A percentile compares a stretch with the other conserved stretches of the same genome.
Evolutionary conservation across 495 filamentous ascomycete species (phyloP).

Genomic region (Amorphotheca resinae): DNA sequence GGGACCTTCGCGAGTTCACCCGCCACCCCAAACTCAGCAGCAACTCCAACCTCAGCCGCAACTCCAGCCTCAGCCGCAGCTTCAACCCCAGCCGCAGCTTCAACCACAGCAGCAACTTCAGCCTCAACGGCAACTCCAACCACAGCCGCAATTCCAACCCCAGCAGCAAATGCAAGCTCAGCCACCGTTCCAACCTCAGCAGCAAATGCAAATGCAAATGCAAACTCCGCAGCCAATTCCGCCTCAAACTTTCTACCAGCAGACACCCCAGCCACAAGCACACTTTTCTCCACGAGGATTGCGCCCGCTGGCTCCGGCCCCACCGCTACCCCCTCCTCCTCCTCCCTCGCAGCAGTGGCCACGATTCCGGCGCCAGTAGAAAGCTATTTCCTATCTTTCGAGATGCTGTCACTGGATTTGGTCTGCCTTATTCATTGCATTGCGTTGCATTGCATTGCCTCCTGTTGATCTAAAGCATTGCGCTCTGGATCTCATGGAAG

Average conservation of each 20-base stretch:
- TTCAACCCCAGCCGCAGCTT: neutral
- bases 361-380: neutral
- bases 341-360: neutral
- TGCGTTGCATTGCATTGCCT: too few species aligned
- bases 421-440: too few species aligned
- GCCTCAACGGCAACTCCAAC: neutral
- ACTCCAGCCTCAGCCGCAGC: neutral
- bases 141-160: neutral
- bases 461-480: too few species aligned
- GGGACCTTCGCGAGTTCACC: neutral
- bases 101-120: neutral
- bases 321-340: neutral
- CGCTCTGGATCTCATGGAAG: too few species aligned
- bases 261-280: neutral
- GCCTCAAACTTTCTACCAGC: neutral
- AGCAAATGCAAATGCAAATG: neutral
- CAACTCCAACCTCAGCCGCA: neutral
- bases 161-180: neutral
- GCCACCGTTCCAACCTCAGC: neutral
- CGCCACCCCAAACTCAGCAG: neutral
- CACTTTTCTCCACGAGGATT: neutral
- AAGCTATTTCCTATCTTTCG: too few species aligned
- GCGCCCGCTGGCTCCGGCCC: neutral
- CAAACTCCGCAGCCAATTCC: neutral
- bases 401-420: too few species aligned